Evolutionary conservation across 352 stramenopile species (phyloP), one percentile per base, ranked within the genome.

Genomic region (Globisporangium acanthophoron): DNA sequence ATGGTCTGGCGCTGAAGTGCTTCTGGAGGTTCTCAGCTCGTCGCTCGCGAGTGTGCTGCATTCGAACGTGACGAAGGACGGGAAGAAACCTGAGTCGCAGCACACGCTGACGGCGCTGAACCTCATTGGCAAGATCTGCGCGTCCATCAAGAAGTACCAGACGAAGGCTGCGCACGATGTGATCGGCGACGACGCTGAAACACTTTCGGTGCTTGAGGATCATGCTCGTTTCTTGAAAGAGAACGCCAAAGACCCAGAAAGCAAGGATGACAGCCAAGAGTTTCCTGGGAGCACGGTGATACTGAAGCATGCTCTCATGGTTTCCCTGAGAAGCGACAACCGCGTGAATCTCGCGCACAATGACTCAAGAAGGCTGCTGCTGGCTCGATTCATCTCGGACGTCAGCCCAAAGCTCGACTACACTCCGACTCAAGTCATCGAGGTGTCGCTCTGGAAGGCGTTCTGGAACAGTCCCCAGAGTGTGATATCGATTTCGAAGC

Each of bases 71-170:
- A 65, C 67, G 0, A 79, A 87, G 31, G 78, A 89, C 52, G 35
- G 64, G 15, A 92, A 77, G 27, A 92, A 85, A 24, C 63, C 80
- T 20, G 83, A 93, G 51, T 80, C 78, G 4, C 73, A 91, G 58
- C 73, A 81, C 47, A 87, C 64, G 29, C 48, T 93, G 41, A 73
- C 76, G 31, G 82, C 87, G 13, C 69, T 96, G 3, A 80, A 76
- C 31, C 66, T 92, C 29, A 58, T 92, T 7, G 87, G 85, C 33
- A 88, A 85, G 52, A 92, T 96, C 52, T 94, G 81, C 46, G 66
- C 81, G 27, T 70, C 76, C 5, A 92, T 95, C 56, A 88, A 86
- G 55, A 65, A 52, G 41, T 75, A 84, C 45, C 66, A 89, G 52
- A 83, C 70, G 12, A 43, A 54, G 31, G 74, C 64, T 40, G 41